phyloP scores from a whole-genome alignment of 2,329 filamentous ascomycete species.

The Rutstroemia sp. region DNA sequence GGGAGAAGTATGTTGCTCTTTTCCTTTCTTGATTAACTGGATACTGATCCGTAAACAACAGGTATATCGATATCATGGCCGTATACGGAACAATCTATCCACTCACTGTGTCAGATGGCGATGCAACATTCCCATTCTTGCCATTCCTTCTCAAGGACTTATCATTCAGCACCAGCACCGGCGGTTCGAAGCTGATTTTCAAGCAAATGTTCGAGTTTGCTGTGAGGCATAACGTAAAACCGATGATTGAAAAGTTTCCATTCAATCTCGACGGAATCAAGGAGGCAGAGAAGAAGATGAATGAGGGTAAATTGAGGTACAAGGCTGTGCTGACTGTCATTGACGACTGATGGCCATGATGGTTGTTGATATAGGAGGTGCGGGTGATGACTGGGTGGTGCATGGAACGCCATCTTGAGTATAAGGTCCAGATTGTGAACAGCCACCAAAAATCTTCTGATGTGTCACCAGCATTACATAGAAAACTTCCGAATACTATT shows the following conservation, averaged over 20 bases:
- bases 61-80: conserved; percentile 53
- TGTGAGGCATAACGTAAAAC: conserved; percentile 43
- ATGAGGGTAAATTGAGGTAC: conserved; percentile 12
- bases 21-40: neutral
- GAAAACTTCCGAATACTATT: no score
- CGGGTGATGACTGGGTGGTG: no score
- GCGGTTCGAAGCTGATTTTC: conserved; percentile 37
- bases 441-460: no score
- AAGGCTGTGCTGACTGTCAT: conserved; percentile 10
- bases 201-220: conserved; percentile 53
- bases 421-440: no score
- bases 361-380: no score
- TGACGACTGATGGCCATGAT: no score
- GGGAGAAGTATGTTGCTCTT: conserved; percentile 38
- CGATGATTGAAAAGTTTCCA: conserved; percentile 35
- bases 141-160: conserved; percentile 21
- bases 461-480: no score
- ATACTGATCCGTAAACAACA: neutral
- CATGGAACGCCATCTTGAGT: no score
- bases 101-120: conserved; percentile 52
- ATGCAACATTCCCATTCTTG: conserved; percentile 26
- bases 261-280: conserved; percentile 14
- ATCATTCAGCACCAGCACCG: conserved; percentile 22
- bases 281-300: conserved; percentile 12
- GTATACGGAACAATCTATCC: conserved; percentile 55